Base-by-base conservation (phyloP, 257 asterid genomes). In the Mitragyna speciosa region DNA sequence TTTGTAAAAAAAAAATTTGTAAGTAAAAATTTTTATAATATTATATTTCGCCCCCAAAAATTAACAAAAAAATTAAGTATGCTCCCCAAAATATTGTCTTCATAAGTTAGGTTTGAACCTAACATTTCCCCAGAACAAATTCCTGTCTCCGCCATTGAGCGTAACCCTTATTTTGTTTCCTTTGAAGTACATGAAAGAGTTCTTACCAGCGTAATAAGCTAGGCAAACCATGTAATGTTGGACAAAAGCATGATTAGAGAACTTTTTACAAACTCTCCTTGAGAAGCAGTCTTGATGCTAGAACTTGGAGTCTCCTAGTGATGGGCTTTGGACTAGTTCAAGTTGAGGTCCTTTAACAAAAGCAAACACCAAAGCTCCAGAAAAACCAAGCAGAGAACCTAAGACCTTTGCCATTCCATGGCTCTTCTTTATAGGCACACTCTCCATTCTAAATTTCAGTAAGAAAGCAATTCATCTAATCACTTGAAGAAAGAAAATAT, bases 351-450 rank as follows among this genome's bases (percentile, higher is more conserved):
- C 95, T 84, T 89, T 90, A 6, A 89, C 91, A 63, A 92, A 81
- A 0, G 90, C 92, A 76, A 88, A 92, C 73, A 92, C 90, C 87
- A 89, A 79, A 45, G 94, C 95, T 63, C 97, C 94, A 0, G 87
- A 86, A 56, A 92, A 68, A 17, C 89, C 83, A 33, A 85, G 12
- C 10, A 74, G 22, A 36, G 78, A 8, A 7, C 81, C 81, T n/a
- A 78, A 51, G 15, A 78, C 70, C 76, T 78, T 78, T 33, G 81
- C 81, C 81, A 69, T 52, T 45, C 81, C 81, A 56, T 69, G 76
- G 52, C 59, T 54, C 49, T 69, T 70, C 81, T 36, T 78, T 78
- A 69, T 78, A 22, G 76, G 69, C 14, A 78, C 31, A 26, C 65
- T 69, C 54, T 78, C 81, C 52, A 69, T 58, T 59, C 81, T 78